A percentile compares a stretch with the other conserved stretches of the same genome.
Conservation (phyloP, 1,284 basidiomycete genomes). For the Cryptococcus neoformans region DNA sequence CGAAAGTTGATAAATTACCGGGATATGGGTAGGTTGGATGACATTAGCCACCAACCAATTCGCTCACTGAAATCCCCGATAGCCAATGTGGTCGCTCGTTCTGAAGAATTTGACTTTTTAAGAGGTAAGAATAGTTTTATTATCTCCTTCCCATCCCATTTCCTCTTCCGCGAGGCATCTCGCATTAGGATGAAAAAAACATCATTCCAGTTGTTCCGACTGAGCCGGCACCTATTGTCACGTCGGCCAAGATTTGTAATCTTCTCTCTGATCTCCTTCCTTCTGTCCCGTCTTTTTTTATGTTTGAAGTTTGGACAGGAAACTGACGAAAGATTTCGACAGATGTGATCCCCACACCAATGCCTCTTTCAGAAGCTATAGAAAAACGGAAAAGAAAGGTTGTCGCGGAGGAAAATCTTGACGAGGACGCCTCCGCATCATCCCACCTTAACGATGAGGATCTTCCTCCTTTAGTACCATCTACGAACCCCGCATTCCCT, state of each 20-base stretch:
- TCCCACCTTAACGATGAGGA: slow-evolving; percentile 19
- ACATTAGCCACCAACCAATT: background rate
- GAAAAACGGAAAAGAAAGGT: slow-evolving; percentile 35
- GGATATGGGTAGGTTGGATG: slow-evolving; percentile 39
- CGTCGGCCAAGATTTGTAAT: slow-evolving; percentile 34
- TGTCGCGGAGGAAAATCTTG: background rate
- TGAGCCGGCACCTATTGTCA: slow-evolving; percentile 12
- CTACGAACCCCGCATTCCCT: slow-evolving; percentile 44
- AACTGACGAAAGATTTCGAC: slow-evolving; percentile 3
- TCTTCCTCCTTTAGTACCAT: slow-evolving; percentile 34
- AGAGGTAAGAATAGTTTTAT: slow-evolving; percentile 30
- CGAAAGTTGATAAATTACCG: slow-evolving; percentile 49
- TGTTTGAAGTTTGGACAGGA: background rate
- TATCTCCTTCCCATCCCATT: background rate
- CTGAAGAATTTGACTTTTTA: slow-evolving; percentile 46
- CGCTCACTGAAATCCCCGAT: background rate
- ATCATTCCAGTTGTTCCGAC: slow-evolving; percentile 26
- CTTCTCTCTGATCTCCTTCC: slow-evolving; percentile 41
- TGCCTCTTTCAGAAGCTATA: slow-evolving; percentile 42
- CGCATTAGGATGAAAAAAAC: slow-evolving; percentile 23
- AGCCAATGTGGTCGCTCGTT: slow-evolving; percentile 38
- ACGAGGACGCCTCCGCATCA: background rate
- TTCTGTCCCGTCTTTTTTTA: slow-evolving; percentile 1
- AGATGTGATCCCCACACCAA: slow-evolving; percentile 45
- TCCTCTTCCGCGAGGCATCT: slow-evolving; percentile 2